Conservation (phyloP, 2,329 filamentous ascomycete genomes). For the Scolecobasidium constrictum region DNA sequence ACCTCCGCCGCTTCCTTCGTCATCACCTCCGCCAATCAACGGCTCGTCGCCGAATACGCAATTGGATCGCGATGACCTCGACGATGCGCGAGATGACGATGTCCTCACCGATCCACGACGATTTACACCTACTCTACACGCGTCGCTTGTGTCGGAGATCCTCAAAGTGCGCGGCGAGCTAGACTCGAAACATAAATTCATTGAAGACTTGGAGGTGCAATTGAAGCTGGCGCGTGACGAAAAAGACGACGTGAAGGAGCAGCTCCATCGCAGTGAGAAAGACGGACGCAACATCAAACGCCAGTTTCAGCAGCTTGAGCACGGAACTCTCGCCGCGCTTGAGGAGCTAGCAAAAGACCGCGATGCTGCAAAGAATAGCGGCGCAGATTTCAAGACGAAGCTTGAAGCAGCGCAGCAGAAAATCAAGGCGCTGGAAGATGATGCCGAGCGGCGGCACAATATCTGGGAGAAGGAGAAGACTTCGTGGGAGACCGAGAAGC, state of each 20-base stretch:
- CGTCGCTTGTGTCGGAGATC: slow-evolving; percentile 90
- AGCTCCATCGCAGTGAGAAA: slow-evolving; percentile 53
- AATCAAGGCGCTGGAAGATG: slow-evolving; percentile 68
- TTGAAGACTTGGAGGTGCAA: slow-evolving; percentile 70
- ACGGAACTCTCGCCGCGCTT: slow-evolving; percentile 75
- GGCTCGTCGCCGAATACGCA: slow-evolving; percentile 5
- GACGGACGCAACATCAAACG: slow-evolving; percentile 74
- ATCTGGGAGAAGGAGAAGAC: slow-evolving; percentile 80
- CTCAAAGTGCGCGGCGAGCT: slow-evolving; percentile 76
- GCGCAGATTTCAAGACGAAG: slow-evolving; percentile 61
- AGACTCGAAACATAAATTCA: slow-evolving; percentile 77
- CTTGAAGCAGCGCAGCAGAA: slow-evolving; percentile 72
- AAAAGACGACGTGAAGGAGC: slow-evolving; percentile 57
- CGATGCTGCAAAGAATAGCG: slow-evolving; percentile 67
- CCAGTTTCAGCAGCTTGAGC: slow-evolving; percentile 77
- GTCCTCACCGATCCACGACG: slow-evolving; percentile 76
- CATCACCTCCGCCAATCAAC: slow-evolving; percentile 38
- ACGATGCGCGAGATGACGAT: slow-evolving; percentile 53
- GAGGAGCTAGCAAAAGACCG: slow-evolving; percentile 76
- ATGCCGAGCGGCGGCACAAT: slow-evolving; percentile 64
- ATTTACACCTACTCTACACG: slow-evolving; percentile 91
- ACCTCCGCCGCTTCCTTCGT: slow-evolving; percentile 53
- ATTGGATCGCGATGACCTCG: slow-evolving; percentile 1
- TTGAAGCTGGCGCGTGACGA: slow-evolving; percentile 64
- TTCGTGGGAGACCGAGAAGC: slow-evolving; percentile 71